Evolutionary conservation across 2,329 filamentous ascomycete genomes (phyloP), one percentile per base, ranked within the genome.

Genomic region (Beauveria sp.): DNA sequence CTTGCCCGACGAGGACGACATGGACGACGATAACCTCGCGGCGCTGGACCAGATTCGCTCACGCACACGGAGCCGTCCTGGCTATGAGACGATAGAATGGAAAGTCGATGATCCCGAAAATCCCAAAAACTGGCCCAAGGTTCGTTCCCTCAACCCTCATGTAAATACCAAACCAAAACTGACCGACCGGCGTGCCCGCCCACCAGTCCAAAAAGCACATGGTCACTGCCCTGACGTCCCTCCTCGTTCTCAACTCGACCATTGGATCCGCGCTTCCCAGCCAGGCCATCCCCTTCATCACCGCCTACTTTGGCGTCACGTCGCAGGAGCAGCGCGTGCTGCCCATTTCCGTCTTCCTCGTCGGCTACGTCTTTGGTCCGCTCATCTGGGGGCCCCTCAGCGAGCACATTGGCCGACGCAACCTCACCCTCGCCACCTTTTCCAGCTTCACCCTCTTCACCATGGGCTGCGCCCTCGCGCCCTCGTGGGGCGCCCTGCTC

Each of bases 221-320:
- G 43, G 78, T 89, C 6, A 68, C 87, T 2, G 67, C 83, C 28
- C 77, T 82, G 0, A 80, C 81, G 1, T 83, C 85, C 73, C 70
- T 81, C 64, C 78, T 81, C 58, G 85, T 89, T 49, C 77, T 88
- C 69, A 90, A 90, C 70, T 85, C 81, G 28, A 89, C 87, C 10
- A 83, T 90, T 73, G 83, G 82, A 1, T 87, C 83, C 47, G 78
- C 85, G 0, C 76, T 90, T 5, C 85, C 87, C 1, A 84, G 84
- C 60, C 87, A 87, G 70, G 84, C 84, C 16, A 79, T 85, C 2
- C 77, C 81, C 2, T 80, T 78, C 57, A 86, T 89, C 52, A 75
- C 79, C 3, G 69, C 72, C 3, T 77, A 86, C 65, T 90, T 86
- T 73, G 68, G 77, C 58, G 73, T 88, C 62, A 79, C 79, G 0